phyloP scores from a whole-genome alignment of 192 early-diverging fungal species.

The Lunasporangiospora selenospora region DNA sequence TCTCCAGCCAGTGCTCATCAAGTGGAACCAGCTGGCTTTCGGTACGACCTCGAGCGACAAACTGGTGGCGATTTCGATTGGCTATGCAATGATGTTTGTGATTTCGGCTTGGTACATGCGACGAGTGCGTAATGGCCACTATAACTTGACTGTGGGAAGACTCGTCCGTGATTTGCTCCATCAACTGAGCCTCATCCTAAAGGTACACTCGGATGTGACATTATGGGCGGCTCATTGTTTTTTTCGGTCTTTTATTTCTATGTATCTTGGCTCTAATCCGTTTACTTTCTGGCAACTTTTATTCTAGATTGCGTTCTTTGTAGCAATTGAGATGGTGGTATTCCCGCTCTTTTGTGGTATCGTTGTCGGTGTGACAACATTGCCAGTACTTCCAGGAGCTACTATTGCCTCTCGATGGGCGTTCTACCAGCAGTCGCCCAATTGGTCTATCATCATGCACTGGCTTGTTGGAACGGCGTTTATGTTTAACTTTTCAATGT shows the following conservation, averaged over 20 bases:
- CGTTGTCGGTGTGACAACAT: conserved; percentile 82
- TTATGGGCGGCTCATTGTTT: too few relatives aligned
- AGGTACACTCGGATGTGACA: conserved; percentile 49
- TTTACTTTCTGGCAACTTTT: neutral
- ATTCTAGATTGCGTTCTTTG: conserved; percentile 79
- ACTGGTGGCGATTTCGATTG: conserved; percentile 61
- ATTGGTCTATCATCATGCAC: conserved; percentile 78
- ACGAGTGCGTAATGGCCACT: conserved; percentile 24
- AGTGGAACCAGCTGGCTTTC: conserved; percentile 55
- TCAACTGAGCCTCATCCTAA: conserved; percentile 63
- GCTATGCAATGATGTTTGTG: conserved; percentile 63
- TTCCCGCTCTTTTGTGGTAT: conserved; percentile 92
- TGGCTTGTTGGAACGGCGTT: conserved; percentile 94
- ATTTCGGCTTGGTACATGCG: conserved; percentile 59
- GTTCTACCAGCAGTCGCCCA: conserved; percentile 66
- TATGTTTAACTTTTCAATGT: conserved; percentile 93
- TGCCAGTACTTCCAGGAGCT: conserved; percentile 74
- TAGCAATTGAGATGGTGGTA: conserved; percentile 83
- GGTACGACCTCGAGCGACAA: conserved; percentile 62
- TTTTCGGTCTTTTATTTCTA: neutral
- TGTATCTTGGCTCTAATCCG: neutral
- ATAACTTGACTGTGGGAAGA: conserved; percentile 52
- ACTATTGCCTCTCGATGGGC: conserved; percentile 61
- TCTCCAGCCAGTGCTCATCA: conserved; percentile 2
- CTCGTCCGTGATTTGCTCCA: conserved; percentile 52